Percentiles rank a stretch among this genome's conserved stretches.
phyloP scores from a whole-genome alignment of 257 asterid genomes.

The Galeopsis tetrahit region DNA sequence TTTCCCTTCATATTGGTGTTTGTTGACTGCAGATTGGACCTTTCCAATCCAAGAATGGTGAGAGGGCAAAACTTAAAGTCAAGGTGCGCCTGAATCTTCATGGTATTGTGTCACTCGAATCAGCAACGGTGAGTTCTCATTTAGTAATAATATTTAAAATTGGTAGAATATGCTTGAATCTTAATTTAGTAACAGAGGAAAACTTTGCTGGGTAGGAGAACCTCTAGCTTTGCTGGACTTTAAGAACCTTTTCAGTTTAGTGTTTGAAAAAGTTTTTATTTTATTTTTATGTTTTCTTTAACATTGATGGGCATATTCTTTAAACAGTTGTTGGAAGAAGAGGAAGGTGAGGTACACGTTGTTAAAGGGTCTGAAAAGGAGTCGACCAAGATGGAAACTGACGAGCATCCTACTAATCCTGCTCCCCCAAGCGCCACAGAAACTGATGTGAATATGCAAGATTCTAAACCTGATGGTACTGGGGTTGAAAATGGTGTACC shows the following conservation, averaged over 20 bases:
- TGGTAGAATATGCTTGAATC: background rate
- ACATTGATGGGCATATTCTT: slow-evolving; percentile 18
- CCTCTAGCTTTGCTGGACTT: background rate
- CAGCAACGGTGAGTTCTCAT: slow-evolving; percentile 68
- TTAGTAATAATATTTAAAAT: background rate
- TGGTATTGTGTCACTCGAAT: slow-evolving; percentile 79
- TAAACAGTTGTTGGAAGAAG: slow-evolving; percentile 86
- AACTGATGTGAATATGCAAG: slow-evolving; percentile 71
- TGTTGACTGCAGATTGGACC: slow-evolving; percentile 72
- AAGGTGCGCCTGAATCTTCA: slow-evolving; percentile 85
- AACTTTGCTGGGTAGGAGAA: background rate
- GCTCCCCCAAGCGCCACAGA: slow-evolving; percentile 50
- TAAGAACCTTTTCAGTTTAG: background rate
- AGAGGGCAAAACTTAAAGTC: slow-evolving; percentile 73
- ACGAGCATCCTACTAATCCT: slow-evolving; percentile 48
- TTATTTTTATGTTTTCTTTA: background rate
- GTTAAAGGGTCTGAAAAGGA: slow-evolving; percentile 62
- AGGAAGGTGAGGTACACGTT: slow-evolving; percentile 74
- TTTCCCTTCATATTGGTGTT: slow-evolving; percentile 8
- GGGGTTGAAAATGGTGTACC: slow-evolving; percentile 74
- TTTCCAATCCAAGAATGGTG: slow-evolving; percentile 66
- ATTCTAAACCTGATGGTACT: slow-evolving; percentile 56
- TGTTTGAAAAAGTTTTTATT: background rate
- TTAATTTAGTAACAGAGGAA: background rate
- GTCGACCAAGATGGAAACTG: slow-evolving; percentile 77